These are phyloP conservation scores for Spatholobus suberectus DNA, from an alignment of 306 rosid genomes.

Conservation along the genomic window DNA sequence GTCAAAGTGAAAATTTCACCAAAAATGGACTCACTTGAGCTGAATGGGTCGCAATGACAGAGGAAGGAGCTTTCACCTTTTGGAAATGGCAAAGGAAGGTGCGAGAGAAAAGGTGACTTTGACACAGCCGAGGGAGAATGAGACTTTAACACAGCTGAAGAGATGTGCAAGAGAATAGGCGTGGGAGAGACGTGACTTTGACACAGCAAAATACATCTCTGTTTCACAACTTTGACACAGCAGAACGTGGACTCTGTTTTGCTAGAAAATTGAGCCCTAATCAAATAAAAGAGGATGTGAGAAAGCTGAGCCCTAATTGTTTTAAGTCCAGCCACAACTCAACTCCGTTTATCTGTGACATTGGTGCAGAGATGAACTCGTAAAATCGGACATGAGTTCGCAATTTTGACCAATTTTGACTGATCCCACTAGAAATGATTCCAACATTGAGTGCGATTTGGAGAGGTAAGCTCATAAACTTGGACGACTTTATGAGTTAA, in stretches of 20 bases:
- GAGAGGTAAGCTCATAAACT: neutral
- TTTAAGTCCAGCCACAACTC: neutral
- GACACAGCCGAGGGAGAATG: neutral
- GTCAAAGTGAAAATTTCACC: neutral
- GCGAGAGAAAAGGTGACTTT: neutral
- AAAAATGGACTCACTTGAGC: neutral
- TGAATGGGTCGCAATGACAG: neutral
- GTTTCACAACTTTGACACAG: too few species aligned
- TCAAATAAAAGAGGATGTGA: neutral
- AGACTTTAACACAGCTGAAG: neutral
- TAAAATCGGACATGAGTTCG: neutral
- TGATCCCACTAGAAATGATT: neutral
- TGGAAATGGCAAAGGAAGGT: neutral
- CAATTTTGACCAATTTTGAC: neutral
- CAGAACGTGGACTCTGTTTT: too few species aligned
- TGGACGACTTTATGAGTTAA: neutral
- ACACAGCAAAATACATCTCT: too few species aligned
- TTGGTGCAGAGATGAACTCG: neutral
- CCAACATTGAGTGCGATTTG: neutral
- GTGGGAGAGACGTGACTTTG: neutral
- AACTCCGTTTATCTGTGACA: neutral
- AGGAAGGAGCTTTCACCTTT: neutral
- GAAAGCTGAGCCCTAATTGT: neutral
- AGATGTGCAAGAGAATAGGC: neutral
- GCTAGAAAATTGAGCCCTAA: neutral